phyloP scores from a whole-genome alignment of 768 basidiomycete genomes.

The Tylopilus vinaceipallidus region DNA sequence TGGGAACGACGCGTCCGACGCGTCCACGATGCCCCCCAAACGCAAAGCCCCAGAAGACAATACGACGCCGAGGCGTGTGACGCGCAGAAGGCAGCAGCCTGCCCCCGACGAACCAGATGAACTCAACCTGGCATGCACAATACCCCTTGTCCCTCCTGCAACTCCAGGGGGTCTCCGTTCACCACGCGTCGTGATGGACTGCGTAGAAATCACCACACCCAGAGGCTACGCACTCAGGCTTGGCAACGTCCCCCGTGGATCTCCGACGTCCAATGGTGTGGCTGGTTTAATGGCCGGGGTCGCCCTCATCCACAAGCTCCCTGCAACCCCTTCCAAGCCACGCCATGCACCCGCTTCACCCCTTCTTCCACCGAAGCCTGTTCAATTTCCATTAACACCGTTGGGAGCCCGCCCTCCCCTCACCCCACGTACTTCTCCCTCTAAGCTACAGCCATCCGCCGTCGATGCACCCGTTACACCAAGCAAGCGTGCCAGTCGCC shows the following conservation, averaged over 20 bases:
- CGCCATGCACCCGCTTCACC: neutral
- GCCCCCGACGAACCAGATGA: slow-evolving; percentile 26
- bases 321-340: slow-evolving; percentile 21
- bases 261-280: slow-evolving; percentile 7
- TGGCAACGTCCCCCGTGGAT: slow-evolving; percentile 1
- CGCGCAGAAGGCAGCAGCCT: slow-evolving; percentile 15
- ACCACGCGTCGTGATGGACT: slow-evolving; percentile 30
- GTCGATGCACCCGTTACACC: slow-evolving; percentile 19
- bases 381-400: slow-evolving; percentile 17
- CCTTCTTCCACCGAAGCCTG: neutral
- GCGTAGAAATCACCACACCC: slow-evolving; percentile 32
- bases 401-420: slow-evolving; percentile 11
- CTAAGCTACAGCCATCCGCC: slow-evolving; percentile 2
- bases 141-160: slow-evolving; percentile 11
- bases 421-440: slow-evolving; percentile 19
- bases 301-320: neutral
- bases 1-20: slow-evolving; percentile 25
- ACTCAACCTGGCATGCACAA: slow-evolving; percentile 23
- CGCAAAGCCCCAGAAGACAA: slow-evolving; percentile 37
- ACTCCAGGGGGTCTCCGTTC: slow-evolving; percentile 25
- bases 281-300: neutral
- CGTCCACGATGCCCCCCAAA: slow-evolving; percentile 36
- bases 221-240: slow-evolving; percentile 8
- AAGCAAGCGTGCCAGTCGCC: slow-evolving; percentile 8
- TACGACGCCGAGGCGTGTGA: slow-evolving; percentile 35